A percentile compares a stretch with the other conserved stretches of the same genome.
Evolutionary conservation across 768 basidiomycete genomes (phyloP).

Genomic region (Lactifluus hygrophoroides): DNA sequence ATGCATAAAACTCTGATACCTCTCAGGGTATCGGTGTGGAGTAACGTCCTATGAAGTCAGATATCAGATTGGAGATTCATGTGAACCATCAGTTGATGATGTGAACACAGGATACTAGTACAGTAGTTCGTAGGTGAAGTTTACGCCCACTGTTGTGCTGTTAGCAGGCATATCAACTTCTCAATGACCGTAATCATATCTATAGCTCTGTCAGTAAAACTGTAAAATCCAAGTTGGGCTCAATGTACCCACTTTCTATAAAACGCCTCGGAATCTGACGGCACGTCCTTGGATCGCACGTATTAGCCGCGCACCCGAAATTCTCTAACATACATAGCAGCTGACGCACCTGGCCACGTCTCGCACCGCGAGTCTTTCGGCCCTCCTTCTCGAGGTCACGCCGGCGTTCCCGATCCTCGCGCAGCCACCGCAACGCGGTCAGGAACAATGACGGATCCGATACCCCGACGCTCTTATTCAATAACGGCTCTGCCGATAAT

Average conservation of each 20-base stretch:
- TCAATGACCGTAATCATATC: constrained; percentile 18
- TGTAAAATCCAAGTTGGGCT: too few species aligned
- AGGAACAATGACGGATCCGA: constrained; percentile 44
- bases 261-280: constrained; percentile 75
- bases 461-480: constrained; percentile 20
- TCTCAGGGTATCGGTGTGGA: too few species aligned
- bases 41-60: too few species aligned
- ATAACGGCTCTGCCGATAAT: constrained; percentile 16
- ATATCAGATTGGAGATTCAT: too few species aligned
- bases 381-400: constrained; percentile 49
- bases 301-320: constrained; percentile 1
- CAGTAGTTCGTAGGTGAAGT: too few species aligned
- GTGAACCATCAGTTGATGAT: too few species aligned
- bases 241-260: constrained; percentile 59
- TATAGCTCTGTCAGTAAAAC: background rate
- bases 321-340: background rate
- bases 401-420: constrained; percentile 66
- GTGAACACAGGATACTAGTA: too few species aligned
- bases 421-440: constrained; percentile 81
- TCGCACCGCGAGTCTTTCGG: constrained; percentile 53
- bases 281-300: constrained; percentile 36
- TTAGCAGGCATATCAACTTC: background rate
- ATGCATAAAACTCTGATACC: too few species aligned
- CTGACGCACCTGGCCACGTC: constrained; percentile 41
- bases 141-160: too few species aligned